A percentile compares a stretch with the other conserved stretches of the same genome.
phyloP scores from a whole-genome alignment of 139 green algal genomes.

The Limnomonas spitsbergensis region DNA sequence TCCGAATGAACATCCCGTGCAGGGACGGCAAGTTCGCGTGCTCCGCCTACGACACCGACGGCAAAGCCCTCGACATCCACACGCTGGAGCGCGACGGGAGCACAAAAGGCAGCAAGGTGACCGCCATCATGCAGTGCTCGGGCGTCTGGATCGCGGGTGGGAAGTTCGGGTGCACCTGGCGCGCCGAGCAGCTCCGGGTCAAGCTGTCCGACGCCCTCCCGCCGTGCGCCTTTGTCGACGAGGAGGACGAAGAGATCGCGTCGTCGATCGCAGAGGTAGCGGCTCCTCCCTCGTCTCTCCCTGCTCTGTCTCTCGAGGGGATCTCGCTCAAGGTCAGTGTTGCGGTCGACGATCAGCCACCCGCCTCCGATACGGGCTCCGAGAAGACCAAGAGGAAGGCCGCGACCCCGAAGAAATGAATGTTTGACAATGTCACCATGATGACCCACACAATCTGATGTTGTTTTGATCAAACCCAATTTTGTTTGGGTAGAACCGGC shows the following conservation, averaged over 20 bases:
- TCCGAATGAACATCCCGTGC: background rate
- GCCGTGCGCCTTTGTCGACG: background rate
- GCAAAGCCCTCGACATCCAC: background rate
- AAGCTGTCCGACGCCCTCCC: background rate
- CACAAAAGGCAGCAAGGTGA: background rate
- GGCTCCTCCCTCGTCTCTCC: too few species aligned
- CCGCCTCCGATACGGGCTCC: too few species aligned
- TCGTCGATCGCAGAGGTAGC: too few species aligned
- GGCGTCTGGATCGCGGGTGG: constrained; percentile 10
- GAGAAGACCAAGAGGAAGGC: too few species aligned
- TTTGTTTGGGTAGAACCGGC: too few species aligned
- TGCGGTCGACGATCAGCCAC: too few species aligned
- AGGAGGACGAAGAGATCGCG: background rate
- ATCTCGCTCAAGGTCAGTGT: too few species aligned
- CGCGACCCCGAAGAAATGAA: too few species aligned
- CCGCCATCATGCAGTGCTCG: background rate
- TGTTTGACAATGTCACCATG: too few species aligned
- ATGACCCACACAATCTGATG: too few species aligned
- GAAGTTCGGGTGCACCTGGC: constrained; percentile 11
- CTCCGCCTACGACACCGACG: background rate
- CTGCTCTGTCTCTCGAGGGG: too few species aligned
- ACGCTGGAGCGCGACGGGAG: background rate
- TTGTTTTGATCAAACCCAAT: too few species aligned
- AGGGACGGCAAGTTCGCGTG: background rate
- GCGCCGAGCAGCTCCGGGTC: background rate